A percentile compares a stretch with the other conserved stretches of the same genome.
phyloP scores from a whole-genome alignment of 805 yeast genomes.

The Wickerhamiella domercqiae region DNA sequence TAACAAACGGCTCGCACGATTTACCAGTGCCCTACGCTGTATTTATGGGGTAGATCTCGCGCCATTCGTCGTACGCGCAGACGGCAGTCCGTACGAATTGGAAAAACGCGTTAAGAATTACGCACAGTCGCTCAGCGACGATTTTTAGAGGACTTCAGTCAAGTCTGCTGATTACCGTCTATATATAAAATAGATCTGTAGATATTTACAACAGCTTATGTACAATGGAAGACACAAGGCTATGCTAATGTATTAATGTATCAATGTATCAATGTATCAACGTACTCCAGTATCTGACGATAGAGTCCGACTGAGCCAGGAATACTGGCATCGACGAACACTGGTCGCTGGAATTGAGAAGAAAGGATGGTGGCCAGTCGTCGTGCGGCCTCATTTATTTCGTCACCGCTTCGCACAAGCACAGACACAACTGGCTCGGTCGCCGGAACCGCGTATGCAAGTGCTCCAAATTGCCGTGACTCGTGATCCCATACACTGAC shows the following conservation, averaged over 20 bases:
- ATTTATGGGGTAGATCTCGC: constrained; percentile 10
- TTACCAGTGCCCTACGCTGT: constrained; percentile 6
- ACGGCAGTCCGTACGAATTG: constrained; percentile 2
- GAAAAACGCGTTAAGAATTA: background rate
- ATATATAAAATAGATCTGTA: too few species aligned
- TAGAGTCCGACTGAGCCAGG: background rate
- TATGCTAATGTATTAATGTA: too few species aligned
- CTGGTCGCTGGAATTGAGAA: constrained; percentile 10
- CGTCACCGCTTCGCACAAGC: constrained; percentile 9
- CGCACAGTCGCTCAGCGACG: background rate
- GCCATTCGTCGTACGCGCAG: constrained; percentile 11
- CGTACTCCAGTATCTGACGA: background rate
- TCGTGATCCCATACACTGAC: constrained; percentile 8
- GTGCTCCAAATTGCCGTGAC: constrained; percentile 12
- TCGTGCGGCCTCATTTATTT: constrained; percentile 9
- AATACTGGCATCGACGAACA: constrained; percentile 14
- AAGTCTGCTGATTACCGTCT: background rate
- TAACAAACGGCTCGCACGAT: constrained; percentile 5
- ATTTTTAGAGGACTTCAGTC: background rate
- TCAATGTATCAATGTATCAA: too few species aligned
- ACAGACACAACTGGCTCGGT: constrained; percentile 5
- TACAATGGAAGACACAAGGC: too few species aligned
- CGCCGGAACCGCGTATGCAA: constrained; percentile 16
- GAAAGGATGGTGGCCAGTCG: constrained; percentile 14
- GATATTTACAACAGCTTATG: too few species aligned